These are phyloP conservation scores for Haematococcus lacustris DNA, from an alignment of 139 green algal species.

Conservation along the genomic window DNA sequence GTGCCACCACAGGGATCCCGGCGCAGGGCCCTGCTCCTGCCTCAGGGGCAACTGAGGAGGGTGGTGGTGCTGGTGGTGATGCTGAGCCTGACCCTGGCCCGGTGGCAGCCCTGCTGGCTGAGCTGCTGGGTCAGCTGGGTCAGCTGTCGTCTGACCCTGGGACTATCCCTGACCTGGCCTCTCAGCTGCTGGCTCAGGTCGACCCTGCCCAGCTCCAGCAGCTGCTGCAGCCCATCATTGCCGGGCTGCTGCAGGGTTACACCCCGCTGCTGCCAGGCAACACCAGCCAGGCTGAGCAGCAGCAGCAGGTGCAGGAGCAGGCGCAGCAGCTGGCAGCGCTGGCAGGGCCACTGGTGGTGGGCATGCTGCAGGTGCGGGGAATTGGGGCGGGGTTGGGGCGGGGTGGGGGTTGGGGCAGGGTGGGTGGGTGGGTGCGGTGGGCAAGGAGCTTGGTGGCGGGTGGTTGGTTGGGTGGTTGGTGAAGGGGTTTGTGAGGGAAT, in stretches of 20 bases:
- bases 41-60: not conserved
- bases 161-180: too few relatives aligned
- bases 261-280: too few relatives aligned
- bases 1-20: too few relatives aligned
- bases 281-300: too few relatives aligned
- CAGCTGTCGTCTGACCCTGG: too few relatives aligned
- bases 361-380: not conserved
- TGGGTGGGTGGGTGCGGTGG: not conserved
- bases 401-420: too few relatives aligned
- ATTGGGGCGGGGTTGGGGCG: not conserved
- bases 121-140: not conserved
- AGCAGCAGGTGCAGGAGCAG: not conserved
- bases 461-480: not conserved
- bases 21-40: too few relatives aligned
- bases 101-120: not conserved
- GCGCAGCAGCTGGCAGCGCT: not conserved
- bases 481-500: not conserved
- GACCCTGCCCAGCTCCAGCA: too few relatives aligned
- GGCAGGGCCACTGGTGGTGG: not conserved
- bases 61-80: not conserved
- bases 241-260: too few relatives aligned
- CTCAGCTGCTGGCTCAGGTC: too few relatives aligned
- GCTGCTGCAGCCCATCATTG: too few relatives aligned
- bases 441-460: not conserved
- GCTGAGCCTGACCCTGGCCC: not conserved